Conservation (phyloP, 225 moss, liverwort and hornwort species). For the Pseudisothecium myosuroides region DNA sequence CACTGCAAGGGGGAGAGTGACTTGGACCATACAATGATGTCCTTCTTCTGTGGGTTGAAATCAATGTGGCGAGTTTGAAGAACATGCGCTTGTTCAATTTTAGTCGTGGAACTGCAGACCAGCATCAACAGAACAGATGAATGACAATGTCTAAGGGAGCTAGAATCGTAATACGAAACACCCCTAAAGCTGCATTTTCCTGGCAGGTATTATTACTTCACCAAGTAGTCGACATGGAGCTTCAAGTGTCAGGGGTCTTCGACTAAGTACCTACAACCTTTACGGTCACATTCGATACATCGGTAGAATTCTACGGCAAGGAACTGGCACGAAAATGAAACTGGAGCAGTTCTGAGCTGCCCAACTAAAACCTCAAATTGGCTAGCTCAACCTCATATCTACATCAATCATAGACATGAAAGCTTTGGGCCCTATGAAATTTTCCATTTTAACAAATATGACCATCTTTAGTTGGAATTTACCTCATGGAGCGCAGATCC, state of each 20-base stretch:
- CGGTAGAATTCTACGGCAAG: neutral
- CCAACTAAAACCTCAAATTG: neutral
- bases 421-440: no score
- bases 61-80: constrained; percentile 81
- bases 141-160: neutral
- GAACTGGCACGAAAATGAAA: neutral
- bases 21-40: constrained; percentile 44
- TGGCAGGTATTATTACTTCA: neutral
- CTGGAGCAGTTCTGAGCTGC: neutral
- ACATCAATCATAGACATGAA: neutral
- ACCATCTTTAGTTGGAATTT: neutral
- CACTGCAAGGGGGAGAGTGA: neutral
- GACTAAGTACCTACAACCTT: neutral
- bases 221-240: neutral
- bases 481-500: constrained; percentile 92
- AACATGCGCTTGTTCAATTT: constrained; percentile 74
- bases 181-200: neutral
- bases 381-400: neutral
- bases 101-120: constrained; percentile 46
- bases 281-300: neutral
- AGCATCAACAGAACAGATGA: neutral
- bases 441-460: neutral
- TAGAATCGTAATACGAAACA: neutral
- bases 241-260: neutral
- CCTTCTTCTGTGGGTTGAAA: constrained; percentile 70